Base-by-base conservation (phyloP, 108 stramenopile genomes). In the Parietichytrium sp. region DNA sequence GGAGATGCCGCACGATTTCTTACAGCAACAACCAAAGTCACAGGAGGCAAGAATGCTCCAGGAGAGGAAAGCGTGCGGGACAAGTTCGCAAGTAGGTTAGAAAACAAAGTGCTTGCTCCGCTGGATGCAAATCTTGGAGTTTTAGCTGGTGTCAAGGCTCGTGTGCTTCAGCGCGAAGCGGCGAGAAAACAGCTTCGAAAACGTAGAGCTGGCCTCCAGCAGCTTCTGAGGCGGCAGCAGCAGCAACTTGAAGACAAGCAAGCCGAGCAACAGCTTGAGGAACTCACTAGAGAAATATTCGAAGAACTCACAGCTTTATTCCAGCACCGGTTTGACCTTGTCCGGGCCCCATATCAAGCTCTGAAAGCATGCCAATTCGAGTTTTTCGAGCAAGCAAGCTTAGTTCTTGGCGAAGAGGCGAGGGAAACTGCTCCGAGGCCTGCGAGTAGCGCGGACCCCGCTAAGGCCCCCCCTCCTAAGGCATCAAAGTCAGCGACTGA, bases 221-320 rank as follows among this genome's bases (percentile, higher is more conserved):
- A 23, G 16, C 61, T 72, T 10, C 20, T 72, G 61, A 33, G 61
- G 16, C 10, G 15, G 38, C 38, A 33, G 6, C 15, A 6, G 1
- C 36, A 38, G 61, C 38, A 72, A 12, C 36, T 45, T 33, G 61
- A 72, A 42, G 38, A 42, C 10, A 23, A 10, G 38, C 38, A 72
- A 6, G 38, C 36, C 10, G 45, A 33, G 0, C 38, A 33, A 47
- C 6, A 10, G 10, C 33, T 72, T 10, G 61, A 72, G 15, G 38
- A 25, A 1, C 36, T 72, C 38, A 72, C 61, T n/a, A 38, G 61
- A 16, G 61, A 72, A n/a, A 33, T 72, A n/a, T 72, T 72, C 61
- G 61, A 72, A 25, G 61, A 72, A 42, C 61, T 72, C 42, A 45
- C 61, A n/a, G 61, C 61, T 6, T 42, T 72, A 33, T 72, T 72